Percentiles rank a stretch among this genome's conserved stretches.
Evolutionary conservation across 176 grass and related monocot species (phyloP).

Genomic region (Musa beccarii): DNA sequence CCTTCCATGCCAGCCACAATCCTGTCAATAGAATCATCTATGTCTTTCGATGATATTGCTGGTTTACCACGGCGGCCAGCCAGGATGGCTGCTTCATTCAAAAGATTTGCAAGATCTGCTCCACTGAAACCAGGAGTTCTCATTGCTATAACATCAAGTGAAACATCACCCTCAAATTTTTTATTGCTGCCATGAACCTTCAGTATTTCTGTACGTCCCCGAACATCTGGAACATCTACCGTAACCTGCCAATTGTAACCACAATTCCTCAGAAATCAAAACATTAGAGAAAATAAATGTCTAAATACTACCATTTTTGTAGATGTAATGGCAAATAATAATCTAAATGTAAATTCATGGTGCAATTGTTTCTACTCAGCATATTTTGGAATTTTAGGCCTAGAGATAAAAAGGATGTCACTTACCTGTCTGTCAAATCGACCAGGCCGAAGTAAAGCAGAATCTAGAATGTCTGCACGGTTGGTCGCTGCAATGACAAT

Average conservation of each 20-base stretch:
- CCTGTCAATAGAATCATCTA: constrained; percentile 98
- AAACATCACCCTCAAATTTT: constrained; percentile 91
- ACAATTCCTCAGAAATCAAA: background rate
- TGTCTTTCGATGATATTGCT: constrained; percentile 89
- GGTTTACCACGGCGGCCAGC: constrained; percentile 68
- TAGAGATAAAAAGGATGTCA: background rate
- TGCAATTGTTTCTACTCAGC: too few species aligned
- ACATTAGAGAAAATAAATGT: constrained; percentile 8
- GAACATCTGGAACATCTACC: constrained; percentile 95
- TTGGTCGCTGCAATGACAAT: constrained; percentile 98
- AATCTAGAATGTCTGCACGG: constrained; percentile 94
- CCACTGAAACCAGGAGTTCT: constrained; percentile 98
- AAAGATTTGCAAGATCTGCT: constrained; percentile 95
- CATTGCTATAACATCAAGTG: constrained; percentile 96
- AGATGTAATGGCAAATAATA: too few species aligned
- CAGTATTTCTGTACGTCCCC: constrained; percentile 89
- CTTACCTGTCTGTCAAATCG: constrained; percentile 98
- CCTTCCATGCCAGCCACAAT: constrained; percentile 99
- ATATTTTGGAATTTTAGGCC: background rate
- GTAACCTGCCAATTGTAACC: constrained; percentile 44
- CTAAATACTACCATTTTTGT: too few species aligned
- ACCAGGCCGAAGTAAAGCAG: constrained; percentile 86
- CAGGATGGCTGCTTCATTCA: constrained; percentile 93
- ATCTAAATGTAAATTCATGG: too few species aligned
- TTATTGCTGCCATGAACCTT: constrained; percentile 94